These are phyloP conservation scores for Geranium incanum DNA, from an alignment of 441 rosid species.

Conservation along the genomic window DNA sequence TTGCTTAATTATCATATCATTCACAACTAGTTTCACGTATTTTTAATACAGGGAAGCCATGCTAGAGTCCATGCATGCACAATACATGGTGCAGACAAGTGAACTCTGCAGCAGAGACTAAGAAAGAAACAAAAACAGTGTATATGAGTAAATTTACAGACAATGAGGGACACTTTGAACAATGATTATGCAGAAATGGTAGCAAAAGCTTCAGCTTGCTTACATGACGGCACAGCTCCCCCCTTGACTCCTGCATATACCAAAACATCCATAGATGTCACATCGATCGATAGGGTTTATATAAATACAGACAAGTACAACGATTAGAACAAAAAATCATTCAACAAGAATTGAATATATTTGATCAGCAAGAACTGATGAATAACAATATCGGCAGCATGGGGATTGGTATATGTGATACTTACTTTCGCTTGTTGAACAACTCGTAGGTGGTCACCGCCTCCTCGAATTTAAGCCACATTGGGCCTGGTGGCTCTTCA, in stretches of 20 bases:
- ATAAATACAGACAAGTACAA: background rate
- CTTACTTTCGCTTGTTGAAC: slow-evolving; percentile 31
- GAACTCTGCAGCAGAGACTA: too few species aligned
- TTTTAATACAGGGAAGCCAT: too few species aligned
- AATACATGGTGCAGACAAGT: too few species aligned
- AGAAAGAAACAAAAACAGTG: too few species aligned
- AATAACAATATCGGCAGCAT: too few species aligned
- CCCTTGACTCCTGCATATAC: background rate
- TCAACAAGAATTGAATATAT: too few species aligned
- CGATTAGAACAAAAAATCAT: background rate
- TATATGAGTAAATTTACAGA: too few species aligned
- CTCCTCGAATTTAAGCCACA: slow-evolving; percentile 49
- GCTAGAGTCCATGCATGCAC: too few species aligned
- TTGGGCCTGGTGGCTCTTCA: slow-evolving; percentile 42
- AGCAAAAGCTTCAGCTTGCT: background rate
- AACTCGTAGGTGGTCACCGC: slow-evolving; percentile 37
- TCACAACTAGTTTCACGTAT: too few species aligned
- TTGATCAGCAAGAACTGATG: too few species aligned
- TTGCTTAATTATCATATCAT: too few species aligned
- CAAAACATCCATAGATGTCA: too few species aligned
- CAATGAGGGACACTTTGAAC: background rate
- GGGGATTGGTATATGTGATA: background rate
- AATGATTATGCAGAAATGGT: background rate
- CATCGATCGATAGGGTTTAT: background rate
- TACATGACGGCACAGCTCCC: background rate